These are phyloP conservation scores for Selaginella moellendorffii DNA, from an alignment of 75 land plant genomes.

Conservation along the genomic window DNA sequence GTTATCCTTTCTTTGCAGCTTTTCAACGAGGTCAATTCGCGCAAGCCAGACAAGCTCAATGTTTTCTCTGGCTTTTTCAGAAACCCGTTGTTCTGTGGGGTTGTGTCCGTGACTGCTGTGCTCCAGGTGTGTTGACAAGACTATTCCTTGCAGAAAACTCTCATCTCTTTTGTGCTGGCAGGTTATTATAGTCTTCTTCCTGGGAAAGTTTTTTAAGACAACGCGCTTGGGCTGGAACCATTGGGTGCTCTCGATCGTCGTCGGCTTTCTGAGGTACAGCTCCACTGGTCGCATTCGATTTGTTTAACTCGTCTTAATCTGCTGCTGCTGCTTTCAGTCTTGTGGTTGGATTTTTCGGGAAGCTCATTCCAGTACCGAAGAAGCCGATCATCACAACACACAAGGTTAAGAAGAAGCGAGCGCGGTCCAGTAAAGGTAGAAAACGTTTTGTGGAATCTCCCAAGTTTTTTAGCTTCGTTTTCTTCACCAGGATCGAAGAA, in stretches of 20 bases:
- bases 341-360: neutral
- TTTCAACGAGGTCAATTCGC: conserved; percentile 72
- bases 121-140: conserved; percentile 36
- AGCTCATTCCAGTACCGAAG: neutral
- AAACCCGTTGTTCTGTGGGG: conserved; percentile 38
- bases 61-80: conserved; percentile 39
- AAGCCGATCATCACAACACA: neutral
- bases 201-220: neutral
- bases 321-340: neutral
- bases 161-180: neutral
- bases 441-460: no score
- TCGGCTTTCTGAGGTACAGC: neutral
- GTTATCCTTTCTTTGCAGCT: conserved; percentile 35
- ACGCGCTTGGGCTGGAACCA: neutral
- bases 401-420: neutral
- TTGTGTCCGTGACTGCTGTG: conserved; percentile 30
- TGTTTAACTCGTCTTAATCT: neutral
- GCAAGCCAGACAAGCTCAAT: conserved; percentile 56
- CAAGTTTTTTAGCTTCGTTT: no score
- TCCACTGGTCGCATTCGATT: neutral
- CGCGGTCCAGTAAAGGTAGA: no score
- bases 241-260: neutral
- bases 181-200: neutral
- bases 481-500: no score
- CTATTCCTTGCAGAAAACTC: neutral